Evolutionary conservation across 257 asterid genomes (phyloP), one percentile per base, ranked within the genome.

Genomic region (Striga asiatica): DNA sequence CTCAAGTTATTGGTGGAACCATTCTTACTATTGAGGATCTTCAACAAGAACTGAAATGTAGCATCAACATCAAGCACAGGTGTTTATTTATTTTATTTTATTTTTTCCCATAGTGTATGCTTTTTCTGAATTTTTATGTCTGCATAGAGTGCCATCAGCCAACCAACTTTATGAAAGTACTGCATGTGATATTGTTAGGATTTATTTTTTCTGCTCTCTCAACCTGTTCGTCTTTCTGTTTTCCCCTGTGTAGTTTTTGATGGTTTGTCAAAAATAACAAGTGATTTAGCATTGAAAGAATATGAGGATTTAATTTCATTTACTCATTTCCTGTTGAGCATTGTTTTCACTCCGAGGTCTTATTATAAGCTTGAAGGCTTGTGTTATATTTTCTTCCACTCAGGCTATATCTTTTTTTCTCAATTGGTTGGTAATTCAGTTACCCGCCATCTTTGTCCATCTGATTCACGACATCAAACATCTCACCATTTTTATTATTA

Each of bases 11-110:
- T 8, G 83, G 96, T 19, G 99, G 97, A 34, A 76, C 94, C 47
- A 76, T 75, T 66, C 82, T 92, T 61, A 83, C 83, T 0, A 93
- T 85, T 64, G 99, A 92, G 83, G 99, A 92, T 77, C 89, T 88
- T 66, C 99, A 69, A 25, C 99, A 92, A 73, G 99, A 88, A 79
- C 74, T 92, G 4, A 82, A 70, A 54, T 92, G 97, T 66, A 88
- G 76, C 76, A 81, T 92, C 57, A 88, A 78, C 65, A 61, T 92
- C 59, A 81, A 72, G 53, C 97, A 92, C 70, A 85, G 99, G 99
- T 92, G n/a, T n/a, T n/a, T n/a, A n/a, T n/a, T n/a, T n/a, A n/a
- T n/a, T n/a, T n/a, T n/a, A n/a, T n/a, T n/a, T 50, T 45, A 75
- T 71, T 43, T 41, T 51, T 12, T 62, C n/a, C 25, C 25, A 2